phyloP scores from a whole-genome alignment of 371 early-diverging fungal species.

The Rhizopus delemar region DNA sequence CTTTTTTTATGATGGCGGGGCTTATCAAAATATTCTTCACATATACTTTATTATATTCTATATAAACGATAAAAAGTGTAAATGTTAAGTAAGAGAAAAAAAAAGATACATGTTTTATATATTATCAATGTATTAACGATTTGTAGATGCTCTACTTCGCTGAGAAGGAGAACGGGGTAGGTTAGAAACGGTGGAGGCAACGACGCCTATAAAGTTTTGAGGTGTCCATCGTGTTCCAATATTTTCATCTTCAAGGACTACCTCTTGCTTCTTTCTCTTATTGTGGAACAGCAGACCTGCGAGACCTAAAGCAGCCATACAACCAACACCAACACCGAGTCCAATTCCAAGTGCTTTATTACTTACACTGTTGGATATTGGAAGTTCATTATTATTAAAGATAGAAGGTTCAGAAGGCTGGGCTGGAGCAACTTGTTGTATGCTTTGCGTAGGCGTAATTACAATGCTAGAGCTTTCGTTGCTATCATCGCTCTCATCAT shows the following conservation, averaged over 20 bases:
- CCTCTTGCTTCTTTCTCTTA: constrained; percentile 18
- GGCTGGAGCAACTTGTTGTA: neutral
- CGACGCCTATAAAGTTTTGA: constrained; percentile 42
- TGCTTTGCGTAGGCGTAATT: neutral
- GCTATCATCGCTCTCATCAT: neutral
- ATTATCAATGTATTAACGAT: neutral
- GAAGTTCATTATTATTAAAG: neutral
- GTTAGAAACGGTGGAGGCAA: constrained; percentile 41
- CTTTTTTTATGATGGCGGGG: no score
- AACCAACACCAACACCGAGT: constrained; percentile 46
- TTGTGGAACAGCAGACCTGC: constrained; percentile 40
- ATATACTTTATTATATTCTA: constrained; percentile 1
- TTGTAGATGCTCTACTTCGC: constrained; percentile 24
- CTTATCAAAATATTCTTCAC: neutral
- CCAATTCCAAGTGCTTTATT: constrained; percentile 47
- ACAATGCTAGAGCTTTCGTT: no score
- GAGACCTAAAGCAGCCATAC: constrained; percentile 46
- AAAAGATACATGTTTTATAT: neutral
- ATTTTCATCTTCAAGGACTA: constrained; percentile 1
- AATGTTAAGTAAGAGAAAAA: neutral
- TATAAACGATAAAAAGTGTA: neutral
- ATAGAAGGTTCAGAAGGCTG: neutral
- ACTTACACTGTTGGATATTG: constrained; percentile 15
- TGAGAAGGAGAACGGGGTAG: constrained; percentile 39
- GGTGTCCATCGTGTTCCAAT: constrained; percentile 40